Conservation (phyloP, 306 rosid genomes). For the Begonia masoniana region DNA sequence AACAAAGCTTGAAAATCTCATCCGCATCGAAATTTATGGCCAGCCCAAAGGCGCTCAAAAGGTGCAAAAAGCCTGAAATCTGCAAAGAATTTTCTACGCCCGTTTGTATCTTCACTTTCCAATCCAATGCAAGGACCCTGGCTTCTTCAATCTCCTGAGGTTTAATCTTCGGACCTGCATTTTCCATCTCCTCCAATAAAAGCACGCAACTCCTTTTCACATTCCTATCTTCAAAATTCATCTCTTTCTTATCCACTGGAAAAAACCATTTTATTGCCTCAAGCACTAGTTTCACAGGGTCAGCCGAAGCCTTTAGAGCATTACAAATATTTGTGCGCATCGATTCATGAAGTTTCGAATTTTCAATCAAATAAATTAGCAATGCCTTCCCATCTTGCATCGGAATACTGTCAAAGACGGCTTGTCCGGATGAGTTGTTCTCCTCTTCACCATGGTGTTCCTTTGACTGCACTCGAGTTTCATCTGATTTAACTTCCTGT, state of each 20-base stretch:
- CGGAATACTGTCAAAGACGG: constrained; percentile 8
- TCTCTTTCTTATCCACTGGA: constrained; percentile 5
- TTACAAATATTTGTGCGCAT: constrained; percentile 6
- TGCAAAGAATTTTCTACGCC: constrained; percentile 11
- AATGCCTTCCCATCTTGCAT: constrained; percentile 14
- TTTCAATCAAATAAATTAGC: constrained; percentile 10
- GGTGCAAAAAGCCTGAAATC: constrained; percentile 19
- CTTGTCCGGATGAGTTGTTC: too few species aligned
- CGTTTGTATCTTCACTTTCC: constrained; percentile 17
- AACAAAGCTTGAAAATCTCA: constrained; percentile 17
- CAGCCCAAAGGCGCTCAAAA: constrained; percentile 21
- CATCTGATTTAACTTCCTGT: too few species aligned
- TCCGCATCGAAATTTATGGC: constrained; percentile 15
- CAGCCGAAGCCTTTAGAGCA: constrained; percentile 13
- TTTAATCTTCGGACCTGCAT: constrained; percentile 9
- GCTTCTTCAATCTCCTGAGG: constrained; percentile 15
- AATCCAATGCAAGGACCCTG: constrained; percentile 11
- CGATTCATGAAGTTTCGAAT: constrained; percentile 11
- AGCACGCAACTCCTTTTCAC: constrained; percentile 21
- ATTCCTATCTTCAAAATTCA: constrained; percentile 5
- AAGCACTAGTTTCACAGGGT: constrained; percentile 18
- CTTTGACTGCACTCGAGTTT: constrained; percentile 1
- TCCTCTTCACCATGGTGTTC: neutral
- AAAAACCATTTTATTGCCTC: constrained; percentile 21
- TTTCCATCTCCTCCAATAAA: constrained; percentile 25